Base-by-base conservation (phyloP, 2,329 filamentous ascomycete genomes). In the Torrubiella hemipterigena region DNA sequence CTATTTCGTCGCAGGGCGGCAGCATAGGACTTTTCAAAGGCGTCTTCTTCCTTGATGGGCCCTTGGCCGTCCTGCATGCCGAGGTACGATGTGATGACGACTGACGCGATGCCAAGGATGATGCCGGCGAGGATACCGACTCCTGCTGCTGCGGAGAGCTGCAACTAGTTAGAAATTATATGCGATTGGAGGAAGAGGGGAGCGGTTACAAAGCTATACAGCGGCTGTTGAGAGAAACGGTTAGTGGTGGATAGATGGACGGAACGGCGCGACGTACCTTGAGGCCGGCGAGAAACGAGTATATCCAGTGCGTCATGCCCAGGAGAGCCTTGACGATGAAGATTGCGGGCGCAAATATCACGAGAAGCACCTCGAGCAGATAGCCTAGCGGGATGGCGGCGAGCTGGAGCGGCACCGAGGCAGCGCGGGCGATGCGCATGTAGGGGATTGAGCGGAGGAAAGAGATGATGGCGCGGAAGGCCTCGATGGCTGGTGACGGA, bases 121-220 rank as follows among this genome's bases (percentile, higher is more conserved):
- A 75, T 51, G 31, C 81, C 82, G 17, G 75, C 59, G 9, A 72
- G 30, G 31, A 77, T 55, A n/a, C 83, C 83, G 31, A 84, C 63
- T 13, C 81, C 52, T 19, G 71, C 65, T 7, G 81, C 83, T 16
- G 75, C 67, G 29, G 74, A 75, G 28, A 86, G 61, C 61, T 65
- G 33, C 4, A 17, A 11, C 8, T 10, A 7, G 9, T 27, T 27
- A 27, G 9, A 10, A 14, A 13, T 7, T 27, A n/a, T n/a, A n/a
- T n/a, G n/a, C n/a, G n/a, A n/a, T n/a, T n/a, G n/a, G n/a, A n/a
- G n/a, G 26, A 16, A 17, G 12, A 18, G 16, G 10, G 12, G 10
- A 14, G 4, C 12, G 25, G 31, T 37, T 20, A 37, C 35, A 17
- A 37, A 37, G 31, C 35, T 37, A 29, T 37, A 37, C 13, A 37